Conservation (phyloP, 73 alveolate species). For the Tetrahymena elliotti region DNA sequence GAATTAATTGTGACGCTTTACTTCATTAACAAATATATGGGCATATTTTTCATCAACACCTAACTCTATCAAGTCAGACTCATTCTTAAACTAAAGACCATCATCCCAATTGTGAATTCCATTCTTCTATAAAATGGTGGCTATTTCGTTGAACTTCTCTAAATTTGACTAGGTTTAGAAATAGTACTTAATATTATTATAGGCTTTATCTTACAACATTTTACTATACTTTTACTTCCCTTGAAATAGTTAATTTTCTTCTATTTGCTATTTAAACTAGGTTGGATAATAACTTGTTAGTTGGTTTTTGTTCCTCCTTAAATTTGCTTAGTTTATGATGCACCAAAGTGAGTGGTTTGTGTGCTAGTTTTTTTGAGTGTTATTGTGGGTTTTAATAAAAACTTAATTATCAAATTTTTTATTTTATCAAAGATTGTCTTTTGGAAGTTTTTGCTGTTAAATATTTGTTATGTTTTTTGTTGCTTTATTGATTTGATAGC, state of each 20-base stretch:
- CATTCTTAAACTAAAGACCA: background rate
- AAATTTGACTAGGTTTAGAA: background rate
- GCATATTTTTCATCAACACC: background rate
- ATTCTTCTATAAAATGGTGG: background rate
- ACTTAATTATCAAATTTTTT: background rate
- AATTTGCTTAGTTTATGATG: background rate
- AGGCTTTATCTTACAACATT: background rate
- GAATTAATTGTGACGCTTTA: background rate
- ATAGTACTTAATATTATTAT: background rate
- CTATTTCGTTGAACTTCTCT: background rate
- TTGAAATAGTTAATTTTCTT: too few species aligned
- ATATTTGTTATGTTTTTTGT: background rate
- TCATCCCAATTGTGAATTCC: background rate
- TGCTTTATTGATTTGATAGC: too few species aligned
- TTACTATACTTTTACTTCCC: background rate
- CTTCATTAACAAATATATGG: background rate
- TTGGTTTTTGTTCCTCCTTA: background rate
- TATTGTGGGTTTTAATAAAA: background rate
- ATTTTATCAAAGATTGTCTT: background rate
- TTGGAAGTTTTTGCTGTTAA: background rate
- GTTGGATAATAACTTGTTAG: background rate
- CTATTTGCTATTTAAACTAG: background rate
- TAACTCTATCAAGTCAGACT: background rate
- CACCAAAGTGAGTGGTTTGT: background rate
- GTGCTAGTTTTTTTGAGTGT: background rate